Conservation (phyloP, 495 filamentous ascomycete species). For the Podospora bellae-mahoneyi region DNA sequence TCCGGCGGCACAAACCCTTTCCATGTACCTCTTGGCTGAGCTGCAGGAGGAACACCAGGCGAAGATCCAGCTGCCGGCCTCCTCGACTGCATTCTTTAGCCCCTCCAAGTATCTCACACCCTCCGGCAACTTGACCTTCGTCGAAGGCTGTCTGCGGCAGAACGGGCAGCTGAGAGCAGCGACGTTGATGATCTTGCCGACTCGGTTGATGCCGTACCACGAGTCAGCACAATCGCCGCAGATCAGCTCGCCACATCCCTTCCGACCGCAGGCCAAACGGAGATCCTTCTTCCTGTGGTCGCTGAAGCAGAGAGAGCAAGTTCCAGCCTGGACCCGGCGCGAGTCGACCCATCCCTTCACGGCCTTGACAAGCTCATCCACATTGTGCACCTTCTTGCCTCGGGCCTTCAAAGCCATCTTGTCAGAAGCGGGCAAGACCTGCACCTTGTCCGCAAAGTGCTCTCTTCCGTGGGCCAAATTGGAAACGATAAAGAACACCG, state of each 20-base stretch:
- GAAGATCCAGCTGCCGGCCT: constrained; percentile 40
- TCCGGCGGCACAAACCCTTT: constrained; percentile 16
- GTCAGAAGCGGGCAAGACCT: constrained; percentile 31
- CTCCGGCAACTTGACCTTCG: constrained; percentile 22
- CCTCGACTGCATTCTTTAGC: constrained; percentile 29
- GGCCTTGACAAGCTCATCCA: constrained; percentile 26
- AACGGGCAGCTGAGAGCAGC: constrained; percentile 44
- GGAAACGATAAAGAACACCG: constrained; percentile 39
- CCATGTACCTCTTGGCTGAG: constrained; percentile 32
- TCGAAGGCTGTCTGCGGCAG: constrained; percentile 38
- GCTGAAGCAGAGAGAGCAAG: constrained; percentile 44
- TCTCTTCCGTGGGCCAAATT: constrained; percentile 22
- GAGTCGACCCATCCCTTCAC: constrained; percentile 34
- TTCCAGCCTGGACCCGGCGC: constrained; percentile 31
- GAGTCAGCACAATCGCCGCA: constrained; percentile 21
- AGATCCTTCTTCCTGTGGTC: constrained; percentile 27
- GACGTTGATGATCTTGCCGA: constrained; percentile 39
- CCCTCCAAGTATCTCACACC: constrained; percentile 20
- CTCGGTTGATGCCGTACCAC: constrained; percentile 32
- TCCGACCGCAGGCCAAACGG: constrained; percentile 23
- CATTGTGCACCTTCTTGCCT: constrained; percentile 44
- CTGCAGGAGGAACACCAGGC: constrained; percentile 41
- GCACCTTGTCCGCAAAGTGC: constrained; percentile 34
- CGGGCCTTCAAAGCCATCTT: constrained; percentile 22
- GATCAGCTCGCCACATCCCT: constrained; percentile 23